Conservation (phyloP, 2,329 filamentous ascomycete genomes). For the Exserohilum turcica region DNA sequence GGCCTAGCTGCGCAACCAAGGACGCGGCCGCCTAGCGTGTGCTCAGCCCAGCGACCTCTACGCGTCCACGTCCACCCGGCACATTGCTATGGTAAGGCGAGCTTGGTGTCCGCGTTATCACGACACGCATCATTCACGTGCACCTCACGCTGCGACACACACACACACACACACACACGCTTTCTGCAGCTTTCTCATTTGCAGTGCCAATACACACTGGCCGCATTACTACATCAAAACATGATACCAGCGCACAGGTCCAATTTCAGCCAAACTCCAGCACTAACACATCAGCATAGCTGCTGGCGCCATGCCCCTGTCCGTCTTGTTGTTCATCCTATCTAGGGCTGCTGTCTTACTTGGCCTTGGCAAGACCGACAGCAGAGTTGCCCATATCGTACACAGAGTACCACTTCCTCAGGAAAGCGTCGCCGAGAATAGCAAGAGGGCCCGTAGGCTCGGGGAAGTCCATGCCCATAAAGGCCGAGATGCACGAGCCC, state of each 20-base stretch:
- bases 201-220: constrained; percentile 15
- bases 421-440: constrained; percentile 86
- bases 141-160: neutral
- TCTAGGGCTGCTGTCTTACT: constrained; percentile 52
- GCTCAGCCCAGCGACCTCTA: neutral
- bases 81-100: no score
- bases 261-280: constrained; percentile 31
- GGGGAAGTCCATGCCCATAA: constrained; percentile 90
- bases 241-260: constrained; percentile 15
- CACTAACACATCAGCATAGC: constrained; percentile 3
- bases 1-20: neutral
- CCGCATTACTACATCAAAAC: constrained; percentile 13
- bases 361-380: constrained; percentile 87
- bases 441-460: constrained; percentile 87
- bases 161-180: no score
- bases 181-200: constrained; percentile 4
- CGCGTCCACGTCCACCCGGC: constrained; percentile 4
- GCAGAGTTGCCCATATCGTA: constrained; percentile 91
- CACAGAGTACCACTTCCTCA: constrained; percentile 89
- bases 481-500: constrained; percentile 94
- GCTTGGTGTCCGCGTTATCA: neutral
- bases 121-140: neutral
- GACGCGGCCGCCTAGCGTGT: constrained; percentile 1
- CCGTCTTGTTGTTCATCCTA: neutral
- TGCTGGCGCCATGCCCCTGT: constrained; percentile 6